Conservation (phyloP, 1,139 yeast genomes). For the Magnusiomyces paraingens region DNA sequence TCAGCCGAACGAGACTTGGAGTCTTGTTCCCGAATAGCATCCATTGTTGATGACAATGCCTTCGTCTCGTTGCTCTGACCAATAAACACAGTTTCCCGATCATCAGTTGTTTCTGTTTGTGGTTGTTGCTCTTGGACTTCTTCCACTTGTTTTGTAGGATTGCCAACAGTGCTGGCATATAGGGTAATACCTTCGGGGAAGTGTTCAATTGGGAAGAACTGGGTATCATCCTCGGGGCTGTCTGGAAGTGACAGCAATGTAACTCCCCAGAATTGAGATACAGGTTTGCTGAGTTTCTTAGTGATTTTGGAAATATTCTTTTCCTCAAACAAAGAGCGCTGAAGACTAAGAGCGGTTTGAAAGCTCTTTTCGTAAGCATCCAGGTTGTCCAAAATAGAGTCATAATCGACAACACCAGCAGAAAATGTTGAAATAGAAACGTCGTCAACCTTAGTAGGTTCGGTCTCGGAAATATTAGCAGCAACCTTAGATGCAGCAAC, state of each 20-base stretch:
- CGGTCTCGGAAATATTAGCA: conserved; percentile 14
- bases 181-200: conserved; percentile 1
- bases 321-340: neutral
- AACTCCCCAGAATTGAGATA: conserved; percentile 10
- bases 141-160: neutral
- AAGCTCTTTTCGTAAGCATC: neutral
- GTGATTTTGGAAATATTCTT: neutral
- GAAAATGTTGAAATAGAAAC: neutral
- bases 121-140: neutral
- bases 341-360: neutral
- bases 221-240: neutral
- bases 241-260: neutral
- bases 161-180: neutral
- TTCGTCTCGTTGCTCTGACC: conserved; percentile 10
- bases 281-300: neutral
- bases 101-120: neutral
- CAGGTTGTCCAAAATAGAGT: neutral
- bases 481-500: conserved; percentile 20
- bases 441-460: neutral
- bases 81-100: conserved; percentile 8
- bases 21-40: neutral
- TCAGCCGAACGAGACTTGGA: neutral
- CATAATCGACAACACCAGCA: neutral
- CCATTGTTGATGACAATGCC: neutral
- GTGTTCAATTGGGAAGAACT: conserved; percentile 3